Percentiles rank a stretch among this genome's conserved stretches.
phyloP scores from a whole-genome alignment of 2,329 filamentous ascomycete species.

The Graphilbum fragrans region DNA sequence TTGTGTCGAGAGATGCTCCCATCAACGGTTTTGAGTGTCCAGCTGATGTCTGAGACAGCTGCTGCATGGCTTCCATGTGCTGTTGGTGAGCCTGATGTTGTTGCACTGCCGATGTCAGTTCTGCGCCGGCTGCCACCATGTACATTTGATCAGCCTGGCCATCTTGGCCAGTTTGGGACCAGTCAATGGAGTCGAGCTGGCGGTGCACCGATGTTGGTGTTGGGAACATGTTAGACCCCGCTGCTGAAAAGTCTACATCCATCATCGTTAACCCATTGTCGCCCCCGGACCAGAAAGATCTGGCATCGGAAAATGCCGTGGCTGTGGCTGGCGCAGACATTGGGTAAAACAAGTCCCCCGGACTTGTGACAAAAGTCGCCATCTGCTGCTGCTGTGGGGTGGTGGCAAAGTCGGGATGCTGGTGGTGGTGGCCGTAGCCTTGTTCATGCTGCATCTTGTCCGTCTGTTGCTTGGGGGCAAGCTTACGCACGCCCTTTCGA shows the following conservation, averaged over 20 bases:
- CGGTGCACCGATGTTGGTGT: conserved; percentile 30
- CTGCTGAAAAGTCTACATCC: conserved; percentile 44
- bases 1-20: conserved; percentile 23
- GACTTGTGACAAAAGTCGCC: conserved; percentile 30
- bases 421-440: conserved; percentile 32
- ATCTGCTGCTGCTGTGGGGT: conserved; percentile 37
- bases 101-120: conserved; percentile 4
- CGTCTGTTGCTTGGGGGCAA: conserved; percentile 34
- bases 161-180: conserved; percentile 38
- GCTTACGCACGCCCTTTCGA: conserved; percentile 41
- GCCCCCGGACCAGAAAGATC: conserved; percentile 40
- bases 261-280: conserved; percentile 36
- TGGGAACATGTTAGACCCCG: conserved; percentile 31
- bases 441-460: conserved; percentile 47
- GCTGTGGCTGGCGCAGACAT: conserved; percentile 43
- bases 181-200: conserved; percentile 41
- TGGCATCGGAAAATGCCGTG: conserved; percentile 28
- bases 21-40: conserved; percentile 35
- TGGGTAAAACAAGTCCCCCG: conserved; percentile 48
- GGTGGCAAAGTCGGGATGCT: conserved; percentile 25
- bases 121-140: conserved; percentile 29
- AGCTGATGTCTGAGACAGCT: conserved; percentile 13
- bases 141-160: conserved; percentile 28
- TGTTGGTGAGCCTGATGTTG: conserved; percentile 3
- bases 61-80: conserved; percentile 3